Evolutionary conservation across 2,329 filamentous ascomycete species (phyloP), one percentile per base, ranked within the genome.

Genomic region (Chaetomiaceae sp.): DNA sequence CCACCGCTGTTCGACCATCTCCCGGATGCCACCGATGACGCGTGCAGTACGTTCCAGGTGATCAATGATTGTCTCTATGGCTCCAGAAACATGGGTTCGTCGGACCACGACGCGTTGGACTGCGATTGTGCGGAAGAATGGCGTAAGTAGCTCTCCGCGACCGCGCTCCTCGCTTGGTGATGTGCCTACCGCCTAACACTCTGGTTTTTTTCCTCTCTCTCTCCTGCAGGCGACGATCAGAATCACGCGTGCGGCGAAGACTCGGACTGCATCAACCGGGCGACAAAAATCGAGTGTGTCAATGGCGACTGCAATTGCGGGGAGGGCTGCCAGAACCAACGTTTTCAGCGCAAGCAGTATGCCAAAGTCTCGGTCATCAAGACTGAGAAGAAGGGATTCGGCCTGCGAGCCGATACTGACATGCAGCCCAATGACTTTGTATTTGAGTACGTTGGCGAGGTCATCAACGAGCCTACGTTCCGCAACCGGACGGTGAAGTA

Each of bases 361-460:
- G 91, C 92, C 65, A 74, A 88, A 62, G 94, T 99, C 54, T 87
- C 90, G 2, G 92, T 99, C 64, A 95, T 99, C 77, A 92, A 95
- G 69, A 97, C 94, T 0, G 91, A 96, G 57, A 96, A 97, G 76
- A 99, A 99, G 71, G 94, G 94, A 36, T 97, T 87, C 64, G 94
- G 94, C 36, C 81, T 99, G 54, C 88, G 94, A 53, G 82, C 91
- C 51, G 86, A 97, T 70, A 73, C 76, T 38, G 79, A 90, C 60
- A 75, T 99, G 57, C 80, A 86, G 58, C 77, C 88, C 20, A 84
- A 95, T 67, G 90, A 96, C 66, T 96, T 99, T 67, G 90, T 99
- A 62, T 97, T 90, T 68, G 94, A 99, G 73, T 99, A 99, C 70
- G 92, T 99, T 63, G 94, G 94, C 63, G 94, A 99, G 72, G 94